Evolutionary conservation across 176 grass and related monocot species (phyloP), one percentile per base, ranked within the genome.

Genomic region (Thalia dealbata): DNA sequence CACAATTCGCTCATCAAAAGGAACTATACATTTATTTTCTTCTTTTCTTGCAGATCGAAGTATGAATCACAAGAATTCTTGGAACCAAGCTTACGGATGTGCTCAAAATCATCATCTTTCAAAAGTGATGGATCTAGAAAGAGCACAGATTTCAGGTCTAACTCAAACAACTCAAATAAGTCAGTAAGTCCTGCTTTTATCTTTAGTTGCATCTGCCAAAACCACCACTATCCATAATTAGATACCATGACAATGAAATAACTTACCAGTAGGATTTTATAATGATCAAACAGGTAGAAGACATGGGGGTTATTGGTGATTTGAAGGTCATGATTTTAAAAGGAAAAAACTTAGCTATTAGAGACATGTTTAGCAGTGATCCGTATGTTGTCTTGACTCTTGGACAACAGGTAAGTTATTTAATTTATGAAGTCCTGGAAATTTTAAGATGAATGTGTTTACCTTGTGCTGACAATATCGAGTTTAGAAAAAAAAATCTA

Each of bases 31-130:
- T 7, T 5, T n/a, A 15, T 10, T 18, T n/a, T 44, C 69, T 11
- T 78, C 26, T 78, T 21, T 7, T 56, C 43, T 0, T 56, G 50
- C 68, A 96, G 93, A 82, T 82, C 89, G 21, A 96, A 96, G 75
- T 96, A 96, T 69, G 93, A 92, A 76, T 84, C 79, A 45, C 93
- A 96, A 69, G 93, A 92, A 76, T 96, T 96, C 88, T 82, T 96
- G 75, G 92, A 90, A 84, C 93, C 93, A 82, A 96, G 93, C 52
- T 85, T 96, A 81, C 93, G 93, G 62, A 92, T 80, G 52, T 86
- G 79, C 15, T 89, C 84, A 66, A 96, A 69, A 66, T 70, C 82
- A 66, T 70, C 82, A 78, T 92, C 89, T 77, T 90, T 96, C 13
- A 85, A 83, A 79, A 78, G 82, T 60, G 83, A 67, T 44, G 82